These are phyloP conservation scores for Amanita fuliginea DNA, from an alignment of 768 basidiomycete species.

Conservation along the genomic window DNA sequence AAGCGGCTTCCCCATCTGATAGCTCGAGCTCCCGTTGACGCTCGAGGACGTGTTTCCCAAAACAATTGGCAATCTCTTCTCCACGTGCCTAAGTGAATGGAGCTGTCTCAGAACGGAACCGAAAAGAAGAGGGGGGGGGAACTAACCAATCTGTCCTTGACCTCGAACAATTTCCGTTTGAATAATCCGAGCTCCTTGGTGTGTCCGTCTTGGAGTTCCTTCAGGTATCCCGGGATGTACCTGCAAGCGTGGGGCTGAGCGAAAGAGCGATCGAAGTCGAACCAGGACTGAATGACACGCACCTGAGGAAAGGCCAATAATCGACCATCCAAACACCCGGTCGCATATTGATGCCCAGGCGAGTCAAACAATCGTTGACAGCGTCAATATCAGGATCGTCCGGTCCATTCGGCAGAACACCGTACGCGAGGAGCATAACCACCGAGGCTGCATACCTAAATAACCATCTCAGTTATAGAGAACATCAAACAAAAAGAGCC, in stretches of 20 bases:
- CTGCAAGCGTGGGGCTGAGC: conserved; percentile 11
- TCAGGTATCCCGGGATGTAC: conserved; percentile 51
- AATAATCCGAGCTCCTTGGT: conserved; percentile 44
- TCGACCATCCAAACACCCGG: conserved; percentile 39
- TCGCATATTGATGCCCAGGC: conserved; percentile 32
- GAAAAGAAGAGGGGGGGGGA: not conserved
- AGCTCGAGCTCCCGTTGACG: conserved; percentile 42
- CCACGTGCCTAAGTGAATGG: conserved; percentile 15
- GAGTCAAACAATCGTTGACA: conserved; percentile 33
- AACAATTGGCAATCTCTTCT: conserved; percentile 31
- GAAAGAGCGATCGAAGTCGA: not conserved
- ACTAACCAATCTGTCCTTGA: conserved; percentile 33
- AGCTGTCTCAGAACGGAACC: not conserved
- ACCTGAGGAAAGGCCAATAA: conserved; percentile 30
- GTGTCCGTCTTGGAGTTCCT: conserved; percentile 46
- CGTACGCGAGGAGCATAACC: conserved; percentile 41
- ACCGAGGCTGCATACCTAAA: conserved; percentile 37
- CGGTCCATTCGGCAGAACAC: conserved; percentile 27
- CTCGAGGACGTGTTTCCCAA: conserved; percentile 48
- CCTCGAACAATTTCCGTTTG: conserved; percentile 36
- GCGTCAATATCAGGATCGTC: conserved; percentile 36
- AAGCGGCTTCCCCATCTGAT: conserved; percentile 46
- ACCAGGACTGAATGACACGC: conserved; percentile 1
- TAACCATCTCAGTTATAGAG: conserved; percentile 7
- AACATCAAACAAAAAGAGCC: not conserved